Evolutionary conservation across 371 early-diverging fungal genomes (phyloP).

Genomic region (Furculomyces boomerangus): DNA sequence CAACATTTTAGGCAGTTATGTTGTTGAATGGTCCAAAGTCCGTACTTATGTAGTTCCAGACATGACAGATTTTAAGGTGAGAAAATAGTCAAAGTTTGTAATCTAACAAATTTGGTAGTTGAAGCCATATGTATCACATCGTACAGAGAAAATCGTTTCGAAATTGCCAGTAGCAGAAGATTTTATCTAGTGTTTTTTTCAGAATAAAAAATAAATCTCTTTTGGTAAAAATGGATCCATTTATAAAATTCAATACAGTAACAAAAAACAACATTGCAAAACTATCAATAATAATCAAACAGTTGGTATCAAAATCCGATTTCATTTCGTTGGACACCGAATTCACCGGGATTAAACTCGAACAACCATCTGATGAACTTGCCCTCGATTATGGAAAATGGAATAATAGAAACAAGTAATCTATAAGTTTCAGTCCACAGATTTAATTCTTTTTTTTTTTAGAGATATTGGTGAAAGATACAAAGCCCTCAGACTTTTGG

Average conservation of each 20-base stretch:
- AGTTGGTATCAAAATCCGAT: slow-evolving; percentile 8
- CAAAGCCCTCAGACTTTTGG: slow-evolving; percentile 38
- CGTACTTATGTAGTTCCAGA: slow-evolving; percentile 68
- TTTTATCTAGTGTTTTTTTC: too few species aligned
- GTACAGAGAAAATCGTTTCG: not conserved
- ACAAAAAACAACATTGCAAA: slow-evolving; percentile 16
- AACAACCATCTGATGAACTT: slow-evolving; percentile 12
- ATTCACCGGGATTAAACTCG: slow-evolving; percentile 60
- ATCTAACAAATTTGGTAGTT: not conserved
- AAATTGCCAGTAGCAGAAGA: not conserved
- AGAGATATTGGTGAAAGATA: slow-evolving; percentile 56
- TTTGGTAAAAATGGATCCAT: slow-evolving; percentile 3
- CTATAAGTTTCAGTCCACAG: not conserved
- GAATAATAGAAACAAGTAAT: slow-evolving; percentile 7
- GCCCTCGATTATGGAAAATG: slow-evolving; percentile 15
- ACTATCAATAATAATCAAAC: slow-evolving; percentile 10
- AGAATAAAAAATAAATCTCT: too few species aligned
- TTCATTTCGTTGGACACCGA: slow-evolving; percentile 76
- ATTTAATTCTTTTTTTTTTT: not conserved
- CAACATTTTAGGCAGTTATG: slow-evolving; percentile 19
- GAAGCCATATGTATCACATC: slow-evolving; percentile 4
- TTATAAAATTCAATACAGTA: slow-evolving; percentile 18
- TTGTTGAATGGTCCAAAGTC: slow-evolving; percentile 51
- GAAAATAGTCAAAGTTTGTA: not conserved
- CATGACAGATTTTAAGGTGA: slow-evolving; percentile 46